Evolutionary conservation across 352 stramenopile species (phyloP), one percentile per base, ranked within the genome.

Genomic region (Phytophthora boehmeriae): DNA sequence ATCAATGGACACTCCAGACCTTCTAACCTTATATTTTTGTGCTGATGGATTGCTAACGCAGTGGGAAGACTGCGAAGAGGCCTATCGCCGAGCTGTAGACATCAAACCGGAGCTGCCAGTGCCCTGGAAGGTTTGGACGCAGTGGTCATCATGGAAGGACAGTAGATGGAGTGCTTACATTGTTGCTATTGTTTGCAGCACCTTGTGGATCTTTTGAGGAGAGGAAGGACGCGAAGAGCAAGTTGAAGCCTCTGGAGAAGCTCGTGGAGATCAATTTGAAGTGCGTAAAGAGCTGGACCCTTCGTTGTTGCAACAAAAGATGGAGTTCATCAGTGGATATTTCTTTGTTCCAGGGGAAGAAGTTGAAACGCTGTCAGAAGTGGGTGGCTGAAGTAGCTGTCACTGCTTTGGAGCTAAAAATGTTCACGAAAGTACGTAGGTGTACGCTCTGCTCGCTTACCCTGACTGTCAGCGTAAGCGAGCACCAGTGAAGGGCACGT

Each of bases 301-400:
- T 30, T 6, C 25, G 25, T 6, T 30, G 25, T 30, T 30, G 25
- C 25, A 8, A 30, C 25, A 30, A 6, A 43, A 36, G 14, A 57
- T n/a, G 23, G 22, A 9, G 2, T 22, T 62, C 32, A 35, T 22
- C 3, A 10, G 1, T 53, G 69, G 32, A 53, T 59, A 19, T 5
- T 50, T 51, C 49, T 17, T 27, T 20, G 46, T 30, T 48, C 25
- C 50, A 95, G 85, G 78, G 66, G 5, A 82, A 89, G 42, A 96
- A 94, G 54, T 56, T 81, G 52, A 91, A 92, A 47, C 62, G 83
- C 30, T 89, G 78, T 36, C 87, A 96, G 56, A 96, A 96, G 48
- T 89, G 86, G 81, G 72, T 89, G 14, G 60, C 67, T 1, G 87
- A 96, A 44, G 61, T 93, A 5, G 85, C 87, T 1, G 41, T 59